Percentiles rank a stretch among this genome's conserved stretches.
Conservation (phyloP, 1,284 basidiomycete species). For the Puccinia sorghi region DNA sequence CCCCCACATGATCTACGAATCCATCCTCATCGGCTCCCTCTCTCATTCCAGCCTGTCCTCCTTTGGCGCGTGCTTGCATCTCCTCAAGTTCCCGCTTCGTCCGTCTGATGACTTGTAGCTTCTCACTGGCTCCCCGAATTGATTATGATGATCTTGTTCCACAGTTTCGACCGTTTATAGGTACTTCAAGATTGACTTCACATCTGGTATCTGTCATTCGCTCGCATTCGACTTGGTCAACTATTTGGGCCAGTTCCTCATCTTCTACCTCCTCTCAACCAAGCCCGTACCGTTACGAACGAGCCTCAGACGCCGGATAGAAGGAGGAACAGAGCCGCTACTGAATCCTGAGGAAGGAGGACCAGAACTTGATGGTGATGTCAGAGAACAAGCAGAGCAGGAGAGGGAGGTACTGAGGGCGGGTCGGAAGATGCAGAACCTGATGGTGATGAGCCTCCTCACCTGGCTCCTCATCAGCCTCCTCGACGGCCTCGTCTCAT, state of each 20-base stretch:
- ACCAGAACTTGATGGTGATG: neutral
- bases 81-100: conserved; percentile 15
- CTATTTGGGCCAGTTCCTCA: conserved; percentile 12
- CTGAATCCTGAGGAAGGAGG: neutral
- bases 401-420: neutral
- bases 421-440: neutral
- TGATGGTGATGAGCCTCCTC: conserved; percentile 1
- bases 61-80: conserved; percentile 4
- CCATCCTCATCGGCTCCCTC: neutral
- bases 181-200: neutral
- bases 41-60: neutral
- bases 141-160: neutral
- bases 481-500: neutral
- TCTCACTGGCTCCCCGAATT: too few species aligned
- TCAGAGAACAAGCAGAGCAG: too few species aligned
- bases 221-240: conserved; percentile 2
- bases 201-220: neutral
- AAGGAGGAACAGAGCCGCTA: neutral
- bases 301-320: neutral
- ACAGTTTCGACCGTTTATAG: conserved; percentile 16
- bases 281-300: neutral
- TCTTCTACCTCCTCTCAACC: neutral
- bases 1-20: neutral
- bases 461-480: neutral
- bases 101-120: neutral